phyloP scores from a whole-genome alignment of 768 basidiomycete genomes.

The Auriscalpium orientale region DNA sequence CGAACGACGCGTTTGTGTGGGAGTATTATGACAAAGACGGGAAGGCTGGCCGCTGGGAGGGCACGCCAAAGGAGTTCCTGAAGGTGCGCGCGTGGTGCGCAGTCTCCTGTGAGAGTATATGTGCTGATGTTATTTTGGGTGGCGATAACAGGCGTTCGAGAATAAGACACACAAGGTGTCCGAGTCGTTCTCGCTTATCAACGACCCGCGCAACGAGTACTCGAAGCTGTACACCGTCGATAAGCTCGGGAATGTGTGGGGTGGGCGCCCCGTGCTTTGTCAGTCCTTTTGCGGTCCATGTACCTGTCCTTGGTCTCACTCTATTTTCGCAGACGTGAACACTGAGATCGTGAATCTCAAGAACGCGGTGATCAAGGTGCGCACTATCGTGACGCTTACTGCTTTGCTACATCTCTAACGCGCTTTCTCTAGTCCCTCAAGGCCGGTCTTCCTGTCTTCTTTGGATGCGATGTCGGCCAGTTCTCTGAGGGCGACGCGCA shows the following conservation, averaged over 20 bases:
- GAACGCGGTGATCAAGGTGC: conserved; percentile 66
- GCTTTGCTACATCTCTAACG: neutral
- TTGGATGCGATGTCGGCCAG: conserved; percentile 94
- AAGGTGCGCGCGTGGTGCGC: conserved; percentile 22
- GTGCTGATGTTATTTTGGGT: conserved; percentile 1
- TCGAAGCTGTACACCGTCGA: conserved; percentile 85
- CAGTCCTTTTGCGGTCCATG: conserved; percentile 21
- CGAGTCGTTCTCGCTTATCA: conserved; percentile 87
- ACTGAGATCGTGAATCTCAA: conserved; percentile 79
- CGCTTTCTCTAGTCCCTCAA: conserved; percentile 40
- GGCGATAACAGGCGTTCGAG: conserved; percentile 13
- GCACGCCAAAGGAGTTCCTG: conserved; percentile 79
- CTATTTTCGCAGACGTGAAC: conserved; percentile 64
- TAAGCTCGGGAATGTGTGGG: conserved; percentile 89
- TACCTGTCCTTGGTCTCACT: neutral
- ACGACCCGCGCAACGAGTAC: conserved; percentile 87
- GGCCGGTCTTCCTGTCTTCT: conserved; percentile 86
- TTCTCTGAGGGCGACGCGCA: conserved; percentile 48
- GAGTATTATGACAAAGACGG: conserved; percentile 82
- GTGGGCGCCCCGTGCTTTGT: conserved; percentile 80
- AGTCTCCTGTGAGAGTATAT: conserved; percentile 13
- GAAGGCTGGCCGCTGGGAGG: conserved; percentile 67
- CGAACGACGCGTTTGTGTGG: conserved; percentile 70
- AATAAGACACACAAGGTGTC: conserved; percentile 23
- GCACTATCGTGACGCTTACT: neutral